Percentiles rank a stretch among this genome's conserved stretches.
Evolutionary conservation across 2,329 filamentous ascomycete species (phyloP).

Genomic region (Pochonia chlamydosporia): DNA sequence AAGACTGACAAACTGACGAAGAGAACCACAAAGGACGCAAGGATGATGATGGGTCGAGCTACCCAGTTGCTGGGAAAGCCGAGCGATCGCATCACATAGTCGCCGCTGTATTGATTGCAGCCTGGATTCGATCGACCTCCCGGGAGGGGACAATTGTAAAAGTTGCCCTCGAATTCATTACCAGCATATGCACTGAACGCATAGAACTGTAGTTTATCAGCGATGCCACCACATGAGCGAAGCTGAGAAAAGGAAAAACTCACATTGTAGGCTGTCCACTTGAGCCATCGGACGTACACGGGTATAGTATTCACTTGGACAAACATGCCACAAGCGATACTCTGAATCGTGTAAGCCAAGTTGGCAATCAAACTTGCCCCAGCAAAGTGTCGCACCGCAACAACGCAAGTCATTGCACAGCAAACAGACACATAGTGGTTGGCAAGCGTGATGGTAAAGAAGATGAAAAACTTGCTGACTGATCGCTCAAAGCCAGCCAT

Average conservation of each 20-base stretch:
- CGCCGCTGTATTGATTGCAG: constrained; percentile 64
- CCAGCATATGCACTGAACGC: constrained; percentile 63
- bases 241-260: background rate
- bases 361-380: constrained; percentile 69
- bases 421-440: constrained; percentile 70
- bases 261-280: constrained; percentile 42
- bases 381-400: constrained; percentile 60
- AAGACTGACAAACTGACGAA: constrained; percentile 58
- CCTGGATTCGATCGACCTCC: constrained; percentile 57
- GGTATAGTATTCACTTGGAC: constrained; percentile 69
- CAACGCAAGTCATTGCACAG: constrained; percentile 63
- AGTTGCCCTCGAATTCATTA: constrained; percentile 67
- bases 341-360: constrained; percentile 66
- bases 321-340: constrained; percentile 71
- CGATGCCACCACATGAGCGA: constrained; percentile 13
- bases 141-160: constrained; percentile 65
- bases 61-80: constrained; percentile 65
- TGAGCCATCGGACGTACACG: constrained; percentile 73
- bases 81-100: constrained; percentile 62
- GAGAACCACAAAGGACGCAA: constrained; percentile 56
- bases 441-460: constrained; percentile 62
- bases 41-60: constrained; percentile 56
- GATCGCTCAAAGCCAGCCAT: constrained; percentile 68
- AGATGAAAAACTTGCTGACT: constrained; percentile 61
- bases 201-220: constrained; percentile 48